Evolutionary conservation across 2,329 filamentous ascomycete species (phyloP), one percentile per base, ranked within the genome.

Genomic region (Fusarium sororula): DNA sequence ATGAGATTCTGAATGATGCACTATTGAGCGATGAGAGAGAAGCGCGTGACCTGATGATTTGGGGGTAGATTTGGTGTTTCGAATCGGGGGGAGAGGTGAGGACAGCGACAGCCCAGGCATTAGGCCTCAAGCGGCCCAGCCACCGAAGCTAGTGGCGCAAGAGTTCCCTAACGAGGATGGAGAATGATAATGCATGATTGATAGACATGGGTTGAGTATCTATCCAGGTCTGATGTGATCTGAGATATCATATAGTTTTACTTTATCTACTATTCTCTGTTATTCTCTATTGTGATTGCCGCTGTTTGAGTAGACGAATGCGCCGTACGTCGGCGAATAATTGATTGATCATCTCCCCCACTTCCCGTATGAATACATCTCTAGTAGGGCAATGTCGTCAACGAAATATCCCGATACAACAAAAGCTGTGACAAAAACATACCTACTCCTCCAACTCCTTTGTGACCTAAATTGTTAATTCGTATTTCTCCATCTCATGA

Each of bases 91-190:
- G 35, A 45, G 47, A 62, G 28, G 28, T 24, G 37, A 24, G 48
- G 45, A 44, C 28, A 30, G 28, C 28, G 12, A 28, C 44, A 28
- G 26, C 4, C 20, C 45, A 48, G 45, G 13, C 17, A 35, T 69
- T 50, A 47, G 67, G 66, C 67, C 58, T 65, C 35, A 69, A 69
- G 58, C 37, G 32, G 39, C 35, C 66, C 58, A 65, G 59, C 58
- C 65, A 69, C 66, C 39, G 44, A 4, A 45, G 66, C 53, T 69
- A 70, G 66, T 69, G 38, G 65, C 45, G 51, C 30, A 57, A n/a
- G 37, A 42, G 47, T 26, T 30, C 24, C 28, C 17, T 63, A 39
- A 45, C 39, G 54, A 35, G 24, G 39, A 56, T 38, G 42, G 24
- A 64, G 50, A 64, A 69, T 64, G 51, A 69, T 70, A 69, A 69